These are phyloP conservation scores for Debaryomyces prosopidis DNA, from an alignment of 805 yeast species.

Conservation along the genomic window DNA sequence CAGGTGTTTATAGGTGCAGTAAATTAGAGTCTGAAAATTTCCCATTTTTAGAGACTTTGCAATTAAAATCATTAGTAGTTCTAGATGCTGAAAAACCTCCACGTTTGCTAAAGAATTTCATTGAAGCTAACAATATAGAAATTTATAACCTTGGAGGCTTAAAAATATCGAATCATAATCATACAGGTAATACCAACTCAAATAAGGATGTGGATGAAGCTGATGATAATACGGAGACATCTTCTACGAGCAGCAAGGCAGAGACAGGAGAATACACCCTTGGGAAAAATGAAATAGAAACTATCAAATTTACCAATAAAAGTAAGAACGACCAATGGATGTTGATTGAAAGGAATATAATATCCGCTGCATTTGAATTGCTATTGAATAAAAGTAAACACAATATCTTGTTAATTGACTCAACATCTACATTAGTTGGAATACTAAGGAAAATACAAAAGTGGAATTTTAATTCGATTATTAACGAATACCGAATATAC, in stretches of 20 bases:
- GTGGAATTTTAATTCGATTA: slow-evolving; percentile 84
- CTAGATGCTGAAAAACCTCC: slow-evolving; percentile 87
- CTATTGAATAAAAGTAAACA: slow-evolving; percentile 63
- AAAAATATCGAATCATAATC: slow-evolving; percentile 39
- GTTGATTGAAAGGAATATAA: slow-evolving; percentile 66
- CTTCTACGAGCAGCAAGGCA: neutral
- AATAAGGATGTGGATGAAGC: slow-evolving; percentile 19
- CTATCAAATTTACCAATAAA: slow-evolving; percentile 22
- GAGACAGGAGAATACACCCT: slow-evolving; percentile 2
- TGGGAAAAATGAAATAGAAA: slow-evolving; percentile 17
- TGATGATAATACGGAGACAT: slow-evolving; percentile 10
- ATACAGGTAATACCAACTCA: slow-evolving; percentile 20
- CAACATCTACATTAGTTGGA: slow-evolving; percentile 78
- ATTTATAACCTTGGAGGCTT: slow-evolving; percentile 48
- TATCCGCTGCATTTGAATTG: slow-evolving; percentile 65
- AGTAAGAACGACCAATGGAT: slow-evolving; percentile 64
- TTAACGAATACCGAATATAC: slow-evolving; percentile 81
- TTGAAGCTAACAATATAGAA: slow-evolving; percentile 55
- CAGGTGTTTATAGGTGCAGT: slow-evolving; percentile 79
- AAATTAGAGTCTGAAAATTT: slow-evolving; percentile 73
- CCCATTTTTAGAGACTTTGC: slow-evolving; percentile 75
- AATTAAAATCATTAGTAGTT: slow-evolving; percentile 65
- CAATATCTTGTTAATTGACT: slow-evolving; percentile 75
- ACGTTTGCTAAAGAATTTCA: slow-evolving; percentile 63
- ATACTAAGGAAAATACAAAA: slow-evolving; percentile 78